Evolutionary conservation across 176 grass and related monocot genomes (phyloP), one percentile per base, ranked within the genome.

Genomic region (Stipa capillata): DNA sequence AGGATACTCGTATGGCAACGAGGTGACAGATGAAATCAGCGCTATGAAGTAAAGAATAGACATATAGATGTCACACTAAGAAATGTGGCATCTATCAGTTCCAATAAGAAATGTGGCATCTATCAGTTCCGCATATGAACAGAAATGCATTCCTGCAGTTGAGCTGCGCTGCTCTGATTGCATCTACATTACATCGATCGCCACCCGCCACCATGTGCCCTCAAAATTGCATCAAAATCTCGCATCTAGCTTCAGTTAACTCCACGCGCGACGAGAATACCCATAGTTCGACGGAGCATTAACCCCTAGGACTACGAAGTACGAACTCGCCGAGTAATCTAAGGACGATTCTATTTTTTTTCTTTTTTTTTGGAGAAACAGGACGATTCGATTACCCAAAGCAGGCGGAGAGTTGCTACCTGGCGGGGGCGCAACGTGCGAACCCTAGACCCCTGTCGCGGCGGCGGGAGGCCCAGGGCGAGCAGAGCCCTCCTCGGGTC

Each of bases 141-240:
- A 64, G 17, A 59, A 47, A 37, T 1, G 1, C 17, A 10, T 47
- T 63, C 52, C 5, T 13, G 20, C 66, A 18, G 32, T 18, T n/a
- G 17, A 34, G 75, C 8, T 60, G 37, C 40, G 75, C 8, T 60
- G 37, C 40, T 66, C 8, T 56, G 14, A 27, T 29, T 31, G 41
- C 68, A 88, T 60, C 68, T 25, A 31, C 39, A 79, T 74, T 79
- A 65, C 49, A 12, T 16, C 60, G 60, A 74, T 60, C 20, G 50
- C 50, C 32, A 41, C 64, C 18, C 33, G 15, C 33, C 62, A 61
- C 64, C 15, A 3, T 52, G 13, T 35, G 35, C 28, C 32, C 50
- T 69, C 74, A 18, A 88, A 84, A 80, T 89, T 21, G 43, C 69
- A 75, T 27, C 5, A 43, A 15, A 75, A 59, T 11, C 41, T 21